A percentile compares a stretch with the other conserved stretches of the same genome.
These are phyloP conservation scores for Neoscytalidium dimidiatum DNA, from an alignment of 2,329 filamentous ascomycete species.

Conservation along the genomic window DNA sequence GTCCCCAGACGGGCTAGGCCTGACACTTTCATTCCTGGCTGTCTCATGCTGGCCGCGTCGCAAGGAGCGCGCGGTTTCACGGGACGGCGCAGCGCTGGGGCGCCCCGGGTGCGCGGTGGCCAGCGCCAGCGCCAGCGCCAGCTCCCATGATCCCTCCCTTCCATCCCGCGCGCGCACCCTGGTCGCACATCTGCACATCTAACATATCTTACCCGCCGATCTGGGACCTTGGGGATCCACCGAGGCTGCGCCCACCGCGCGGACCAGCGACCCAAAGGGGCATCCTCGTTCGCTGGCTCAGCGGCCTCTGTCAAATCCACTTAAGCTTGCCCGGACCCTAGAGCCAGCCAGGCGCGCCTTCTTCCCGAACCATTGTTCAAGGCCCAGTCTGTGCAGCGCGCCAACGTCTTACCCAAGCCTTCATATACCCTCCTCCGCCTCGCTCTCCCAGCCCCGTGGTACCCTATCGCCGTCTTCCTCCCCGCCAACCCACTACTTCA, in stretches of 20 bases:
- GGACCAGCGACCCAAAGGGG: conserved; percentile 19
- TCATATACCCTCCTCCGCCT: conserved; percentile 19
- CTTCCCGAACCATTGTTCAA: conserved; percentile 19
- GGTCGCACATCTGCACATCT: conserved; percentile 22
- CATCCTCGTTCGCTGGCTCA: conserved; percentile 17
- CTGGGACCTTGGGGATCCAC: conserved; percentile 19
- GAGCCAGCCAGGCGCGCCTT: conserved; percentile 15
- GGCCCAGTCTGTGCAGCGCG: conserved; percentile 11
- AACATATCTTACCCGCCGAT: conserved; percentile 20
- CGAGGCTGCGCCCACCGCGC: conserved; percentile 18
- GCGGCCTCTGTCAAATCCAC: conserved; percentile 17
- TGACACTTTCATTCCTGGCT: conserved; percentile 1
- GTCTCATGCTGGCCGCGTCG: conserved; percentile 14
- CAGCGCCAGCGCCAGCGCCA: conserved; percentile 3
- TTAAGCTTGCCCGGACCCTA: conserved; percentile 20
- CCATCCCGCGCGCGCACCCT: conserved; percentile 17
- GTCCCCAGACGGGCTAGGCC: neutral
- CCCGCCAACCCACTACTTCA: conserved; percentile 2
- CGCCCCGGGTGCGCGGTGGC: conserved; percentile 7
- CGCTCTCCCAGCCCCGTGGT: conserved; percentile 14
- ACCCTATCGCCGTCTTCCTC: conserved; percentile 18
- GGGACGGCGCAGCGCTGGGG: conserved; percentile 13
- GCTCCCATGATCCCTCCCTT: conserved; percentile 15
- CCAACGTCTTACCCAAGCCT: conserved; percentile 20
- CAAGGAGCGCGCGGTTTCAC: conserved; percentile 16